Evolutionary conservation across 805 yeast genomes (phyloP), one percentile per base, ranked within the genome.

Genomic region (Hanseniaspora occidentalis): DNA sequence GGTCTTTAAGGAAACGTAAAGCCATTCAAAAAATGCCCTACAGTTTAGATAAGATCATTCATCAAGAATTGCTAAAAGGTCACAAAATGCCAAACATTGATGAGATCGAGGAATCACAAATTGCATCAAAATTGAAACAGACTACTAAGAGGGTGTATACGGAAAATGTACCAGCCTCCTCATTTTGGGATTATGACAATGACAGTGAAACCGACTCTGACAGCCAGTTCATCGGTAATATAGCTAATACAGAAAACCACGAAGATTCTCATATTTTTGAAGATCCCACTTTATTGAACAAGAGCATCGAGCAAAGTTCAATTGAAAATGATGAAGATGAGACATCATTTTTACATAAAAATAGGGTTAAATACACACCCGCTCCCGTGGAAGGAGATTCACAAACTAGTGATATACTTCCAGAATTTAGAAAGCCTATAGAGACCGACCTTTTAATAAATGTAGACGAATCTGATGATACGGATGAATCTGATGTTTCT

Each of bases 11-110:
- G 26, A 50, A 52, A 39, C 47, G 63, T 24, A 57, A 48, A 20
- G 62, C 62, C 1, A 56, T 58, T n/a, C 63, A 58, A 39, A 53
- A 50, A 36, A 50, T 53, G 50, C 63, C 63, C 3, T 58, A 58
- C 37, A 58, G 61, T 43, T 41, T 58, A 24, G 63, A 58, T 35
- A 49, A 60, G 33, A 46, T 58, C 20, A 54, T 48, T 35, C 60
- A 58, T 39, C 47, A 50, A 37, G 59, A 57, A 24, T 39, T 51
- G 4, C 29, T 58, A 31, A 48, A 53, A 42, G 63, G 63, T 0
- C 51, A 44, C 38, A 60, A 54, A 39, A 45, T 56, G 1, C 41
- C 57, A 1, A 36, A 44, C 5, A 54, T 54, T 42, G 58, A 56
- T 7, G 10, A 43, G 45, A n/a, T 50, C 54, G 3, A 50, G 8